Evolutionary conservation across 768 basidiomycete species (phyloP).

Genomic region (Russula emetica): DNA sequence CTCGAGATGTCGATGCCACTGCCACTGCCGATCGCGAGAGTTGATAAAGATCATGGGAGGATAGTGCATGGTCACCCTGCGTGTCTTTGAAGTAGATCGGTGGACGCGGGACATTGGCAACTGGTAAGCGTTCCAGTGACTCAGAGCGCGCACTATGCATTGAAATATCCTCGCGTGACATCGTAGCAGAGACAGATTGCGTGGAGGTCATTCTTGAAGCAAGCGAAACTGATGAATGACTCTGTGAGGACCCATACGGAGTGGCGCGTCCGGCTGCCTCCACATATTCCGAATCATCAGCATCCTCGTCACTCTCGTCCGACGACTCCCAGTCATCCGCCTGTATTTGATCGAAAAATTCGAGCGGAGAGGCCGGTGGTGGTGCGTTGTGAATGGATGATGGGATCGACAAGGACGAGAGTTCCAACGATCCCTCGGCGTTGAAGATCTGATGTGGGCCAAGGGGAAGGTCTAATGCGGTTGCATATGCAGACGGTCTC

Average conservation of each 20-base stretch:
- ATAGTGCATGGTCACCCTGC: constrained; percentile 19
- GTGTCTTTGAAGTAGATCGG: constrained; percentile 26
- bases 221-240: constrained; percentile 14
- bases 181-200: constrained; percentile 21
- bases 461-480: constrained; percentile 16
- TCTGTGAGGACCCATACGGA: constrained; percentile 12
- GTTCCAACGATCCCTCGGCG: constrained; percentile 39
- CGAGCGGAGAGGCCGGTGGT: constrained; percentile 58
- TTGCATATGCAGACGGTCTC: constrained; percentile 25
- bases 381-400: constrained; percentile 57
- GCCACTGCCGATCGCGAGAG: constrained; percentile 16
- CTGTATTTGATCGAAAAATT: constrained; percentile 74
- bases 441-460: constrained; percentile 2
- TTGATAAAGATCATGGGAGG: constrained; percentile 23
- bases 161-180: constrained; percentile 14
- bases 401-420: constrained; percentile 43
- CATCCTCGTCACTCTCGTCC: constrained; percentile 39
- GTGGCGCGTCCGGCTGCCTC: constrained; percentile 27
- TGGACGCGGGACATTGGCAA: constrained; percentile 21
- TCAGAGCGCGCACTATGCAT: constrained; percentile 1
- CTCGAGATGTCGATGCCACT: constrained; percentile 12
- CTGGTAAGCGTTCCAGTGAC: constrained; percentile 20
- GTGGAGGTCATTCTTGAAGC: constrained; percentile 13
- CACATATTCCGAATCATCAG: constrained; percentile 27
- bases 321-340: constrained; percentile 64